Evolutionary conservation across 1,284 basidiomycete species (phyloP), one percentile per base, ranked within the genome.

Genomic region (Ceratobasidium sp.): DNA sequence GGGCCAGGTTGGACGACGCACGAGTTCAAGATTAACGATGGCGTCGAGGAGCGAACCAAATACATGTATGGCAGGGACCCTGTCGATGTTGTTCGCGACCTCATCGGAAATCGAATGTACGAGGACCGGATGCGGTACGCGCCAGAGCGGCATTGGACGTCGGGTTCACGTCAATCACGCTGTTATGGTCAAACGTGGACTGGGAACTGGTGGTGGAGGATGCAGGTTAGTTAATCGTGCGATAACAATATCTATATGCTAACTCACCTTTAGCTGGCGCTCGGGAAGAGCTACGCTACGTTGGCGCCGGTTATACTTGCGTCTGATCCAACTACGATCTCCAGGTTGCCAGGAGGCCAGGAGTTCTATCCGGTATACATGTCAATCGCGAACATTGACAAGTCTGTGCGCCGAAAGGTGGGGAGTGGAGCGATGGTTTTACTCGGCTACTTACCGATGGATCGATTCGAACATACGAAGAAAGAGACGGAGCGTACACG

Each of bases 371-470:
- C 56, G 1, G 29, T 57, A 1, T 57, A 33, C n/a, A n/a, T 72
- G 22, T 22, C 41, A 22, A 48, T 75, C 11, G 67, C 67, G 9
- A 75, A 73, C 22, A 72, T 75, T 41, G 51, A 45, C 15, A 75
- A 75, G 44, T 14, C 6, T 11, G 22, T 75, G 2, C 50, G 59
- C 27, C 59, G 74, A 15, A 48, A 72, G 36, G 19, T 56, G 7
- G 51, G 56, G 11, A 71, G 54, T 31, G 44, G 41, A 5, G 74
- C 67, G 17, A 62, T 48, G n/a, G 9, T 75, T 0, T n/a, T 75
- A 5, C 9, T 72, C 1, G 60, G 74, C 9, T 75, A 75, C 62
- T 45, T 72, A 44, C 74, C 74, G 5, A 56, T 72, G 2, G 56
- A 57, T 22, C 4, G 7, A 2, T 57, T 57, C 29, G n/a, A 17